Base-by-base conservation (phyloP, 2,329 filamentous ascomycete genomes). In the Diaporthe citrichinensis region DNA sequence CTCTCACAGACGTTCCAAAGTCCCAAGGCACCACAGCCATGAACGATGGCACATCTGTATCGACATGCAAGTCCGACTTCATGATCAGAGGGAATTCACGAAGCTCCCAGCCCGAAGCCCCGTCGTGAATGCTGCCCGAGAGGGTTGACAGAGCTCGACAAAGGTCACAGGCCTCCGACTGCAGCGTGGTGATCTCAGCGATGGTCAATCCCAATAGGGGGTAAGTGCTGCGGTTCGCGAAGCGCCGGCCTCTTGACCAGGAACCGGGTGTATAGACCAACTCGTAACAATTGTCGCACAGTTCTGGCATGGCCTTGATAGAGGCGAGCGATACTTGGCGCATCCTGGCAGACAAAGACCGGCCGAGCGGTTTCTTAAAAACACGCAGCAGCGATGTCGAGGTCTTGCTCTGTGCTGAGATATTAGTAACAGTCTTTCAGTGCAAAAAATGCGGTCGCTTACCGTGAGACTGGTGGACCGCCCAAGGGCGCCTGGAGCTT, bases 181-280 rank as follows among this genome's bases (percentile, higher is more conserved):
- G 5, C 25, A 57, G 53, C 15, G 20, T 31, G 5, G 53, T 57
- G 5, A 57, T 34, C 53, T 57, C 34, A 20, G 53, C 53, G 53
- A 57, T 57, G 5, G 53, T 57, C 53, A 31, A 17, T 5, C 53
- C 53, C 53, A 57, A 9, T 9, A 28, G 15, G 8, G 25, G 53
- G 14, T 57, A 31, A 57, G 53, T 57, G 25, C 53, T 31, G 28
- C 53, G 25, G 17, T 57, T 57, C 1, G 28, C 53, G 28, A 57
- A 57, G 7, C 53, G 53, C 53, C 53, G 53, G 53, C 53, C 53
- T 57, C 25, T 57, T 57, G 53, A 57, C 53, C 53, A 57, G 25
- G 53, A 57, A 1, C 53, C 53, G 2, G 53, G 53, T 23, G 53
- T 57, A 10, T 57, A 17, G 25, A 57, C 53, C 53, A 57, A 17